Evolutionary conservation across 1,284 basidiomycete genomes (phyloP), one percentile per base, ranked within the genome.

Genomic region (Apiotrichum laibachii): DNA sequence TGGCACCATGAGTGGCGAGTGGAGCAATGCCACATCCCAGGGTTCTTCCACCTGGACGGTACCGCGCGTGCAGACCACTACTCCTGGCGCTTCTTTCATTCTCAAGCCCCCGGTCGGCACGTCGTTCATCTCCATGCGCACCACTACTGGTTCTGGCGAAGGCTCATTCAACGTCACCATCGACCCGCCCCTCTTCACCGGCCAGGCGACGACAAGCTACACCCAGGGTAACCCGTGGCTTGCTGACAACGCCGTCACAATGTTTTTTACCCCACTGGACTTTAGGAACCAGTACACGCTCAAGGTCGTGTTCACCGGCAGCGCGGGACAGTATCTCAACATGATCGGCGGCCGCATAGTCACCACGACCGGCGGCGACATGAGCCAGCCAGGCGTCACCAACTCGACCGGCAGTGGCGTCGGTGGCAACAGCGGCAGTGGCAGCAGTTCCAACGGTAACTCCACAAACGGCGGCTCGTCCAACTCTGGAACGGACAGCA

Each of bases 211-310:
- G 12, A 39, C 18, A 5, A 39, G 21, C 19, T 50, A 39, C 21
- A 26, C 37, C n/a, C 49, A 50, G 21, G 19, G 22, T 18, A 44
- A 34, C 51, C 26, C 40, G 3, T 53, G 51, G 51, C 26, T 34
- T 11, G 40, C 49, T 1, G 5, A 22, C 26, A 16, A 5, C 10
- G n/a, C 12, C 5, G 31, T 44, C 18, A 18, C 34, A n/a, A 53
- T 43, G 40, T 53, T 19, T 31, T 53, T 53, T 31, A n/a, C 51
- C 12, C 22, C 51, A 16, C 51, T 53, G 10, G 51, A 53, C 42
- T 43, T 33, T 12, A 43, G 39, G n/a, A 31, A 43, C 31, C 15
- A 21, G 13, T 53, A 53, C 42, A 53, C 22, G 2, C 16, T 53
- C 42, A 44, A n/a, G 1, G 42, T 53, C 31, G 6, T 22, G 22